Evolutionary conservation across 345 rosid genomes (phyloP), one percentile per base, ranked within the genome.

Genomic region (Hibiscus mutabilis): DNA sequence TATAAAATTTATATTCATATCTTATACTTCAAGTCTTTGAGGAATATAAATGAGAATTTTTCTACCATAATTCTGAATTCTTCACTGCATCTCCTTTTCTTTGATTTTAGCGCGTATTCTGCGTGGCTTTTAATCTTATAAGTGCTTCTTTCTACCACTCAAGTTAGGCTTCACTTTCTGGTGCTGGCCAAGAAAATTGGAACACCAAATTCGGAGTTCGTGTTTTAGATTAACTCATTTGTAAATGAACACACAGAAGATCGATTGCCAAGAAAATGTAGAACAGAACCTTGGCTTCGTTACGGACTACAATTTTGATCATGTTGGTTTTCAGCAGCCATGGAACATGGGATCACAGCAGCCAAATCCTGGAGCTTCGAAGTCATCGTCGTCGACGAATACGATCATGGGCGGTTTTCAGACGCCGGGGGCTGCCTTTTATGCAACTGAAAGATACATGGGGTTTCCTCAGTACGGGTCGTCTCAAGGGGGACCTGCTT

Each of bases 381-480:
- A 62, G 29, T 40, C 60, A 12, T 57, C 60, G 24, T 57, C 60
- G 21, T 62, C 87, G 8, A 16, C 58, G 6, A 57, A 19, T 57
- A 57, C 68, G 27, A 24, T 58, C 25, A 25, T 58, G 61, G 22
- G 82, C 49, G 77, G 79, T 14, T 84, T 86, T 10, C 79, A 81
- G 35, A 74, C 86, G 2, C 91, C 88, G 0, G 81, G 83, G 25
- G 79, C 82, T 12, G 86, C 86, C 24, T 86, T 87, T 40, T 86
- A 81, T 60, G 89, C 89, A 46, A 79, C 89, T 2, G 91, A 87
- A 72, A 71, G 67, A 21, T 81, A 24, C 74, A 80, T 84, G 91
- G 84, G 90, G n/a, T 77, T 87, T 73, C 78, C 79, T 6, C 85
- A 77, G 58, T 52, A 71, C 33, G 84, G 75, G 11, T n/a, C 56